Conservation (phyloP, 139 green algal genomes). For the Chlorella vulgaris region DNA sequence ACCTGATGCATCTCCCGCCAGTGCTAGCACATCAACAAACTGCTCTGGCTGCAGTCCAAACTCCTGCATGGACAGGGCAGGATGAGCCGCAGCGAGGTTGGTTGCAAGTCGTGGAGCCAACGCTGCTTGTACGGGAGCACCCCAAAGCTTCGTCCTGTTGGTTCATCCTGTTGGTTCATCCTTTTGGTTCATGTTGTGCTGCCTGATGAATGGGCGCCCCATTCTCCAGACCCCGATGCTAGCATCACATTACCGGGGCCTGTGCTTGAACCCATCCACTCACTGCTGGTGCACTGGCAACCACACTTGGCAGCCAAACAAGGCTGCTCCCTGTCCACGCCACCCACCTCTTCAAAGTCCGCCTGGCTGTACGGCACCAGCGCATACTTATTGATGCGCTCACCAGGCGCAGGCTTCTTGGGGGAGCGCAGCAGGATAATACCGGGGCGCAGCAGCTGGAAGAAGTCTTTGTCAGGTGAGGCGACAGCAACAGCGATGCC, state of each 20-base stretch:
- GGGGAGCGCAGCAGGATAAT: conserved; percentile 61
- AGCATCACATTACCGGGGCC: too few relatives aligned
- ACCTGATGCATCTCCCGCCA: conserved; percentile 55
- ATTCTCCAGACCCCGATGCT: too few relatives aligned
- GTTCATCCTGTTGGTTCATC: too few relatives aligned
- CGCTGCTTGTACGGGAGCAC: too few relatives aligned
- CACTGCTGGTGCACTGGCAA: too few relatives aligned
- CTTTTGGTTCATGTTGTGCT: too few relatives aligned
- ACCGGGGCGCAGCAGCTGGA: conserved; percentile 66
- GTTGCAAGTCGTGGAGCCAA: too few relatives aligned
- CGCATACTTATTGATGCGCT: conserved; percentile 23
- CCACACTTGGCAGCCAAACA: too few relatives aligned
- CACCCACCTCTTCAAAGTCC: conserved; percentile 46
- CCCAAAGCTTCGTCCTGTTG: too few relatives aligned
- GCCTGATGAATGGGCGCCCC: too few relatives aligned
- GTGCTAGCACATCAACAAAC: conserved; percentile 65
- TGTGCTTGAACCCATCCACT: too few relatives aligned
- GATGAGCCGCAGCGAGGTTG: neutral
- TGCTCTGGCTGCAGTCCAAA: conserved; percentile 49
- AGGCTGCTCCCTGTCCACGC: too few relatives aligned
- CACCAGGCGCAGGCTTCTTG: conserved; percentile 34
- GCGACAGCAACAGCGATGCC: conserved; percentile 64
- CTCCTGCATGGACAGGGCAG: conserved; percentile 22
- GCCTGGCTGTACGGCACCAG: conserved; percentile 52
- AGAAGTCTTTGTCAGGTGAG: conserved; percentile 79